Percentiles rank a stretch among this genome's conserved stretches.
These are phyloP conservation scores for Xanthoconium separans DNA, from an alignment of 1,284 basidiomycete genomes.

Conservation along the genomic window DNA sequence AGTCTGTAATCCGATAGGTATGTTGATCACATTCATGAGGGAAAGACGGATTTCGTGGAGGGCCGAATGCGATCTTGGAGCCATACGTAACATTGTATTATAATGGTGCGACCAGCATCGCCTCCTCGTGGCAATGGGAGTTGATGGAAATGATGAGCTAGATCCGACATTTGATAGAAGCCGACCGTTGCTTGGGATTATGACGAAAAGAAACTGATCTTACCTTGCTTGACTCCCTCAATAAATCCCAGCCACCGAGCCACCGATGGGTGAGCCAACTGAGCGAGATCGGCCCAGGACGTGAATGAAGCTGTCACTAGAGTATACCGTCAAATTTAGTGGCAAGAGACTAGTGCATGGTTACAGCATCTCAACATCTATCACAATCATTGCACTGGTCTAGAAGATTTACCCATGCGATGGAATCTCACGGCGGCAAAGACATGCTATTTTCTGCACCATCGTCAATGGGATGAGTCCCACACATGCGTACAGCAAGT, in stretches of 20 bases:
- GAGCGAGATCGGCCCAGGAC: too few relatives aligned
- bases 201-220: background rate
- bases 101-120: slow-evolving; percentile 1
- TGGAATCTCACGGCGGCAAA: too few relatives aligned
- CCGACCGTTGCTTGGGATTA: background rate
- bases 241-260: background rate
- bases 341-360: background rate
- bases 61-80: too few relatives aligned
- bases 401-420: too few relatives aligned
- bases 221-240: background rate
- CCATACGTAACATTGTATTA: background rate
- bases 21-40: background rate
- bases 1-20: background rate
- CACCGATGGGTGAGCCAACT: too few relatives aligned
- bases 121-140: background rate
- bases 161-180: background rate
- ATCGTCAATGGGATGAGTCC: too few relatives aligned
- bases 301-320: too few relatives aligned
- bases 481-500: too few relatives aligned
- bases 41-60: background rate
- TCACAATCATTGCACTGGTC: background rate
- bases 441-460: too few relatives aligned
- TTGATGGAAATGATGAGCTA: background rate
- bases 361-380: background rate
- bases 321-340: too few relatives aligned